phyloP scores from a whole-genome alignment of 2,329 filamentous ascomycete genomes.

The Fusarium decemcellulare region DNA sequence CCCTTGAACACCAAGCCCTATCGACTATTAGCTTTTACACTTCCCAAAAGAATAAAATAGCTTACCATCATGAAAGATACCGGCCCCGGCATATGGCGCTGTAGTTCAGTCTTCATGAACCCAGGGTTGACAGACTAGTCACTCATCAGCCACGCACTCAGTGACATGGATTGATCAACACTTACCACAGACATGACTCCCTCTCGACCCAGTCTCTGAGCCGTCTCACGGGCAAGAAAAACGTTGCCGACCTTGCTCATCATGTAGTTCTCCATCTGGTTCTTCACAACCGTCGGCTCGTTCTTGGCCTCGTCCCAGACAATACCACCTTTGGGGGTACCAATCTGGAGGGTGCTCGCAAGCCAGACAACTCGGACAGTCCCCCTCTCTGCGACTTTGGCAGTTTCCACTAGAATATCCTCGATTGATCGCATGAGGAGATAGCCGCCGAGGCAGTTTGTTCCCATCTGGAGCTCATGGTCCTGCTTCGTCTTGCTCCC shows the following conservation, averaged over 20 bases:
- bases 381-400: constrained; percentile 8
- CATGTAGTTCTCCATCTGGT: constrained; percentile 41
- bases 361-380: constrained; percentile 35
- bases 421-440: constrained; percentile 27
- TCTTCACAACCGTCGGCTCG: constrained; percentile 27
- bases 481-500: constrained; percentile 33
- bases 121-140: constrained; percentile 36
- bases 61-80: constrained; percentile 37
- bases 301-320: constrained; percentile 28
- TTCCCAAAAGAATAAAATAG: background rate
- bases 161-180: background rate
- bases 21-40: background rate
- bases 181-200: constrained; percentile 35
- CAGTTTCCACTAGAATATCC: constrained; percentile 14
- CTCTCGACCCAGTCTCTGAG: constrained; percentile 18
- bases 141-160: background rate
- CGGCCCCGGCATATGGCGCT: constrained; percentile 34
- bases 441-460: constrained; percentile 38
- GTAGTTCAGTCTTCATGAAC: constrained; percentile 38
- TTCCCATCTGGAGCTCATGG: constrained; percentile 40
- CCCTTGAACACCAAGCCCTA: constrained; percentile 36
- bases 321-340: constrained; percentile 32
- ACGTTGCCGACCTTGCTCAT: constrained; percentile 39
- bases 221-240: constrained; percentile 30
- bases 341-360: constrained; percentile 35